phyloP scores from a whole-genome alignment of 352 stramenopile species.

The Pythium vanterpoolii region DNA sequence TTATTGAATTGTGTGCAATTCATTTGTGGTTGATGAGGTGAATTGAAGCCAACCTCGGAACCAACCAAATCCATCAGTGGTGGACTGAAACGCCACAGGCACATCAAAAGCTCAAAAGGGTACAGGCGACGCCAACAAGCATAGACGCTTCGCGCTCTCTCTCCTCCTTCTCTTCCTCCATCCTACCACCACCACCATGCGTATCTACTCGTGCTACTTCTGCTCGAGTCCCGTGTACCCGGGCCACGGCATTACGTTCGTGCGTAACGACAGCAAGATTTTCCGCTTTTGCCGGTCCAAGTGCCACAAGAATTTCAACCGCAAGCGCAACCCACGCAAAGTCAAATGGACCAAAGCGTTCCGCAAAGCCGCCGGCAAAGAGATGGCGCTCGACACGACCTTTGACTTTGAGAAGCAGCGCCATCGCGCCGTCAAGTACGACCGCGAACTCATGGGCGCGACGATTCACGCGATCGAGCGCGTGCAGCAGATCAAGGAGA shows the following conservation, averaged over 20 bases:
- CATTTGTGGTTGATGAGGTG: conserved; percentile 5
- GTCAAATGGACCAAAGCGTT: conserved; percentile 99
- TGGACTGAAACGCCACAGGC: conserved; percentile 18
- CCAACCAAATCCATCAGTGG: conserved; percentile 29
- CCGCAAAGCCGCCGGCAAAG: conserved; percentile 97
- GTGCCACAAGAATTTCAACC: conserved; percentile 99
- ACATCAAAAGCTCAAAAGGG: conserved; percentile 8
- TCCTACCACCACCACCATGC: conserved; percentile 61
- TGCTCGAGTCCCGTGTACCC: conserved; percentile 99
- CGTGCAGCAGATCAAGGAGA: conserved; percentile 96
- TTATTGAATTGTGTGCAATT: conserved; percentile 27
- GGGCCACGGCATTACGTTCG: conserved; percentile 98
- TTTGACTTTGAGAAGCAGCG: conserved; percentile 99
- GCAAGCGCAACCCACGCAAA: conserved; percentile 99
- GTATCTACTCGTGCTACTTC: conserved; percentile 99
- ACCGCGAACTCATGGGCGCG: conserved; percentile 98
- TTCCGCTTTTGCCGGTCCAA: conserved; percentile 99
- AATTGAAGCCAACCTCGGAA: conserved; percentile 20
- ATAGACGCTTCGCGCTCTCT: too few relatives aligned
- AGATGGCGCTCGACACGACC: conserved; percentile 99
- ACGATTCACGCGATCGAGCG: conserved; percentile 98
- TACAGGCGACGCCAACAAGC: background rate
- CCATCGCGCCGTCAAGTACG: conserved; percentile 99
- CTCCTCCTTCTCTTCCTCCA: too few relatives aligned
- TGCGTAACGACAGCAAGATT: conserved; percentile 99